Evolutionary conservation across 805 yeast species (phyloP).

Genomic region (Nakazawaea holstii): DNA sequence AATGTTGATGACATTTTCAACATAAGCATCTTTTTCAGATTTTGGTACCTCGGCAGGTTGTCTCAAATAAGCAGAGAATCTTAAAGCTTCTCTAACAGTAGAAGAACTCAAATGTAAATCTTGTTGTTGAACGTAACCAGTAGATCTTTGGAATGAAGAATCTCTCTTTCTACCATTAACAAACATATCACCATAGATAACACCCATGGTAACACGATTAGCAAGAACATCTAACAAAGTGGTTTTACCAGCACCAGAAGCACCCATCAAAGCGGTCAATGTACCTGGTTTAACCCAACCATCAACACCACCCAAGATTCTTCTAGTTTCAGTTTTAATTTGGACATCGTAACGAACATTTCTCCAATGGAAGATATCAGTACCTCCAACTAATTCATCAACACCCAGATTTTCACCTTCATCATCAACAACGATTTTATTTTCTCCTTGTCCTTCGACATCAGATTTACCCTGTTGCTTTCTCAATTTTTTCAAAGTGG

Average conservation of each 20-base stretch:
- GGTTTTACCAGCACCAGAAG: slow-evolving; percentile 85
- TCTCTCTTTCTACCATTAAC: slow-evolving; percentile 66
- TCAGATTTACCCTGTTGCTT: neutral
- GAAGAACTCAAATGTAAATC: slow-evolving; percentile 66
- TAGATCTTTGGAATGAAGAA: slow-evolving; percentile 65
- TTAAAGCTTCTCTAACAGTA: slow-evolving; percentile 71
- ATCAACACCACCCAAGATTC: slow-evolving; percentile 41
- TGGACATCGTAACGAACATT: slow-evolving; percentile 56
- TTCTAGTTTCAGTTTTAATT: slow-evolving; percentile 42
- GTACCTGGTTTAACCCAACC: slow-evolving; percentile 82
- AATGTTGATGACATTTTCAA: slow-evolving; percentile 59
- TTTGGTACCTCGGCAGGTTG: slow-evolving; percentile 55
- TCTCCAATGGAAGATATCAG: slow-evolving; percentile 61
- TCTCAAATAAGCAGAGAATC: slow-evolving; percentile 67
- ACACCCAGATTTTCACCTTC: slow-evolving; percentile 26
- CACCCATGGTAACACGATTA: slow-evolving; percentile 66
- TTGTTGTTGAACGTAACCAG: slow-evolving; percentile 80
- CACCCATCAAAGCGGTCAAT: slow-evolving; percentile 79
- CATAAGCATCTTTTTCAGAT: slow-evolving; percentile 59
- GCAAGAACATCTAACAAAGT: slow-evolving; percentile 70
- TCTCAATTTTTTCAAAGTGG: slow-evolving; percentile 22
- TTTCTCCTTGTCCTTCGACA: slow-evolving; percentile 18
- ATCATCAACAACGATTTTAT: too few relatives aligned
- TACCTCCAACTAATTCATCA: slow-evolving; percentile 24
- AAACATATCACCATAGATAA: slow-evolving; percentile 63